These are phyloP conservation scores for Trametes maxima DNA, from an alignment of 768 basidiomycete genomes.

Conservation along the genomic window DNA sequence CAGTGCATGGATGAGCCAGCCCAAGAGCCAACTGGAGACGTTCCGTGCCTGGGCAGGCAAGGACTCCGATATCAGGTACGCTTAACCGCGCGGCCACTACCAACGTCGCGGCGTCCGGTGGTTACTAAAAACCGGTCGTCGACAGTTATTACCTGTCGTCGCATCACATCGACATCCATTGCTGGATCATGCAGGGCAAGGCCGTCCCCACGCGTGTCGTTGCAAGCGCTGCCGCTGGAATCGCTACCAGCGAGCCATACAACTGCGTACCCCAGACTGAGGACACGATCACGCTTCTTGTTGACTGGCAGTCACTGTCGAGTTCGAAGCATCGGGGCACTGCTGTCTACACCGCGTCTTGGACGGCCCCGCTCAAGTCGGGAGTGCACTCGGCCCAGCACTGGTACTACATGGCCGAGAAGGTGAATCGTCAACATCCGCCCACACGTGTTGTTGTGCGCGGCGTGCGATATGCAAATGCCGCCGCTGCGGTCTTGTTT, in stretches of 20 bases:
- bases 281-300: conserved; percentile 93
- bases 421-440: conserved; percentile 44
- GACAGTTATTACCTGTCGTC: conserved; percentile 92
- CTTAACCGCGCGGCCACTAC: background rate
- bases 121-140: background rate
- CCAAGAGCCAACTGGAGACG: conserved; percentile 91
- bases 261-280: conserved; percentile 86
- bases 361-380: conserved; percentile 89
- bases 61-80: conserved; percentile 87
- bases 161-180: conserved; percentile 90
- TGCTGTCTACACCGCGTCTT: conserved; percentile 90
- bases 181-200: conserved; percentile 79
- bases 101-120: background rate
- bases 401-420: conserved; percentile 96
- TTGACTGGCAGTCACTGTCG: conserved; percentile 87
- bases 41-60: conserved; percentile 96
- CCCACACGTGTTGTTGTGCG: background rate
- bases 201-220: conserved; percentile 84
- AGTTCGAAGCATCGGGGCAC: conserved; percentile 80
- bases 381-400: conserved; percentile 92
- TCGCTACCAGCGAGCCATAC: conserved; percentile 87
- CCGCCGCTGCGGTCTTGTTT: background rate
- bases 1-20: conserved; percentile 97
- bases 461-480: background rate
- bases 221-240: conserved; percentile 88